These are phyloP conservation scores for Tricladium varicosporioides DNA, from an alignment of 2,329 filamentous ascomycete species.

Conservation along the genomic window DNA sequence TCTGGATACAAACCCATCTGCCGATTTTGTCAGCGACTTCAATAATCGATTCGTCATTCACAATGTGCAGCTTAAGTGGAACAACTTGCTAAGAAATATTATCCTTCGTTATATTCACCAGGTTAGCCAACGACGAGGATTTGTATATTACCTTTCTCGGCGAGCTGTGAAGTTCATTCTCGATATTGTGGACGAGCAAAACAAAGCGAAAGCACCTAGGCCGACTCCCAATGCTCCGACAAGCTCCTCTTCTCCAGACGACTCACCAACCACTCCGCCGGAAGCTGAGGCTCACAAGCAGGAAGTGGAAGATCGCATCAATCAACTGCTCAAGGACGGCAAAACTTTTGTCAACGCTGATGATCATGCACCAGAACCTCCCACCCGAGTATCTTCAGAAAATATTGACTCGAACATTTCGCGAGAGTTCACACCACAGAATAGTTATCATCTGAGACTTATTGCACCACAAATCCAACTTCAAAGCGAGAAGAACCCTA, in stretches of 20 bases:
- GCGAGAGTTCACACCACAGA: constrained; percentile 84
- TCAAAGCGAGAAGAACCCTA: constrained; percentile 96
- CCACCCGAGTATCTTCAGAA: constrained; percentile 46
- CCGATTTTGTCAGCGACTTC: constrained; percentile 90
- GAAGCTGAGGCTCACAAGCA: constrained; percentile 41
- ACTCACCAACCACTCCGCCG: constrained; percentile 18
- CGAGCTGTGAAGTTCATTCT: constrained; percentile 96
- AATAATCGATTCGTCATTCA: constrained; percentile 98
- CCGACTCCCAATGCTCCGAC: constrained; percentile 33
- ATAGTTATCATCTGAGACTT: constrained; percentile 89
- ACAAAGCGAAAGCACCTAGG: constrained; percentile 48
- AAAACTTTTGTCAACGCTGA: constrained; percentile 77
- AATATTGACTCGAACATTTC: constrained; percentile 75
- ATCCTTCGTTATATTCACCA: constrained; percentile 97
- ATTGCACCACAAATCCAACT: constrained; percentile 98
- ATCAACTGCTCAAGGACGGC: constrained; percentile 80
- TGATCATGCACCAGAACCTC: constrained; percentile 41
- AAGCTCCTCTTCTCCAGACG: constrained; percentile 26
- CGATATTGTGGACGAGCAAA: constrained; percentile 94
- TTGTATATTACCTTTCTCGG: constrained; percentile 96
- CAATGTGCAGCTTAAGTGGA: constrained; percentile 98
- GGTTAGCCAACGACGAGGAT: constrained; percentile 90
- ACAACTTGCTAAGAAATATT: constrained; percentile 92
- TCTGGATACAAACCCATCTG: constrained; percentile 67
- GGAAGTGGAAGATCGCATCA: constrained; percentile 80